Evolutionary conservation across 805 yeast genomes (phyloP).

Genomic region (Novakomyces olei): DNA sequence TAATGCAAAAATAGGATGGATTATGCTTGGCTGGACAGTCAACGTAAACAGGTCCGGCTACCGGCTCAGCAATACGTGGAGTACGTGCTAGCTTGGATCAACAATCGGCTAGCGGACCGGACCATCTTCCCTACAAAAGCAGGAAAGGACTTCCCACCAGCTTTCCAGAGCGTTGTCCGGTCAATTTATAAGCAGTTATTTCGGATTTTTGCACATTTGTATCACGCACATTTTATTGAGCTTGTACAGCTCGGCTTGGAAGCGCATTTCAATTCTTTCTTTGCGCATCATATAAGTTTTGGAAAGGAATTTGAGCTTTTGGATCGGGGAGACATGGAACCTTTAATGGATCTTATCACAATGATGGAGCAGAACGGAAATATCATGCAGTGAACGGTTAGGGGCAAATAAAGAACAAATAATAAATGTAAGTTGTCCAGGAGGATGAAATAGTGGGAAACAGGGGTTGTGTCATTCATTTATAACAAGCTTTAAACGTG

Average conservation of each 20-base stretch:
- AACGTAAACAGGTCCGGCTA: slow-evolving; percentile 58
- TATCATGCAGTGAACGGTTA: too few species aligned
- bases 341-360: slow-evolving; percentile 54
- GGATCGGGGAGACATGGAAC: slow-evolving; percentile 59
- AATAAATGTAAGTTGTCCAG: too few species aligned
- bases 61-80: slow-evolving; percentile 91
- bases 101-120: slow-evolving; percentile 71
- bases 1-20: slow-evolving; percentile 25
- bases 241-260: slow-evolving; percentile 78
- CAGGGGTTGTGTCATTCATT: too few species aligned
- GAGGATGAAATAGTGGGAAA: too few species aligned
- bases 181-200: slow-evolving; percentile 83
- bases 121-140: slow-evolving; percentile 75
- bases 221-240: slow-evolving; percentile 84
- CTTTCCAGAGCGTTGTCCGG: slow-evolving; percentile 58
- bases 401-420: too few species aligned
- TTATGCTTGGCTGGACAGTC: slow-evolving; percentile 70
- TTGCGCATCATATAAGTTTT: slow-evolving; percentile 81
- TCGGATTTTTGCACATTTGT: slow-evolving; percentile 84
- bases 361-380: slow-evolving; percentile 72
- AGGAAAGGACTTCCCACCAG: slow-evolving; percentile 73
- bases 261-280: slow-evolving; percentile 95
- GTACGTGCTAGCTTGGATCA: slow-evolving; percentile 74
- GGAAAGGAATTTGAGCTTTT: slow-evolving; percentile 63
- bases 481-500: too few species aligned